These are phyloP conservation scores for Teunomyces stri DNA, from an alignment of 805 yeast genomes.

Conservation along the genomic window DNA sequence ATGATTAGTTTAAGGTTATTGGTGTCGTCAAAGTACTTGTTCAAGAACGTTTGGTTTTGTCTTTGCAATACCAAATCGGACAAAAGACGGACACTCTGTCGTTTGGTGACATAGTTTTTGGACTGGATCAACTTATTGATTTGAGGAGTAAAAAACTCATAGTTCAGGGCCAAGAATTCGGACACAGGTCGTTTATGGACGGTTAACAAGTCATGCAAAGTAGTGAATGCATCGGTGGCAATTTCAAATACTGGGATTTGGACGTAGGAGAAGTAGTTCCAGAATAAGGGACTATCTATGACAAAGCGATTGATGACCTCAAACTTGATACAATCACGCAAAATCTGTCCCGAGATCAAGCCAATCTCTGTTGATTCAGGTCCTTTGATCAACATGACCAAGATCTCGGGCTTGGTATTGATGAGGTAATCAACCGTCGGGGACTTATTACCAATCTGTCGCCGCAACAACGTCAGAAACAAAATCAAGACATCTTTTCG, in stretches of 20 bases:
- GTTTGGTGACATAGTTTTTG: conserved; percentile 84
- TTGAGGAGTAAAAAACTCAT: conserved; percentile 53
- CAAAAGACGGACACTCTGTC: conserved; percentile 81
- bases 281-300: conserved; percentile 58
- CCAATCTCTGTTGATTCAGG: conserved; percentile 76
- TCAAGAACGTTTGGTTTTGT: conserved; percentile 69
- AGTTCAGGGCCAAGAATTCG: conserved; percentile 63
- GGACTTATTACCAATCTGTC: conserved; percentile 70
- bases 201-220: conserved; percentile 67
- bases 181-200: conserved; percentile 65
- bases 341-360: conserved; percentile 69
- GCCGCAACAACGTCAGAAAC: conserved; percentile 72
- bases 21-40: conserved; percentile 73
- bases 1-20: conserved; percentile 83
- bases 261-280: conserved; percentile 82
- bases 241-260: conserved; percentile 79
- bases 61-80: conserved; percentile 69
- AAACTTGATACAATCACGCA: conserved; percentile 80
- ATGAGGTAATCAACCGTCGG: conserved; percentile 87
- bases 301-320: conserved; percentile 65
- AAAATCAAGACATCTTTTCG: conserved; percentile 76
- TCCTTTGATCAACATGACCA: conserved; percentile 61
- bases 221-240: conserved; percentile 85
- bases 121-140: conserved; percentile 73
- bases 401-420: conserved; percentile 56